A percentile compares a stretch with the other conserved stretches of the same genome.
Evolutionary conservation across 2,329 filamentous ascomycete species (phyloP).

Genomic region (Epichloe elymi): DNA sequence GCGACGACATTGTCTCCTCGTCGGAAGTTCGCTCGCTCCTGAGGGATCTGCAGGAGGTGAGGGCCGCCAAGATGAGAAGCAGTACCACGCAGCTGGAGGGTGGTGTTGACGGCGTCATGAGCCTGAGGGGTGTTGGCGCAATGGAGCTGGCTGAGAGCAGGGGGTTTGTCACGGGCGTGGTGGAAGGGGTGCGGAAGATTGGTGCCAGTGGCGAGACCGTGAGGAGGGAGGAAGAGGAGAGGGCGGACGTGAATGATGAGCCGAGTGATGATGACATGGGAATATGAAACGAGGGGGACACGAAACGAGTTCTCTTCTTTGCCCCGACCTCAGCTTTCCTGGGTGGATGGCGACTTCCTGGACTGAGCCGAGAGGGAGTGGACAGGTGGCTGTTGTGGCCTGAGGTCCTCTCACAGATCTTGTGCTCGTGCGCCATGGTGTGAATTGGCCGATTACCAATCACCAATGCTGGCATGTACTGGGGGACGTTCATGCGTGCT

Average conservation of each 20-base stretch:
- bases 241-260: constrained; percentile 49
- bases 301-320: not conserved
- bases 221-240: constrained; percentile 64
- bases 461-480: too few relatives aligned
- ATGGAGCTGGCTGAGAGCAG: constrained; percentile 87
- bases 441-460: too few relatives aligned
- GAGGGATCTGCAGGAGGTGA: constrained; percentile 72
- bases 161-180: constrained; percentile 67
- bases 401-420: too few relatives aligned
- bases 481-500: too few relatives aligned
- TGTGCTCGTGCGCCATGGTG: too few relatives aligned
- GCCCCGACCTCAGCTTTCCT: too few relatives aligned
- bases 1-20: constrained; percentile 65
- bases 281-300: constrained; percentile 9
- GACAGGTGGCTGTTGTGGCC: too few relatives aligned
- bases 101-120: constrained; percentile 58
- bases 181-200: constrained; percentile 77
- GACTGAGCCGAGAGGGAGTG: too few relatives aligned
- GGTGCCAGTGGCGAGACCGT: constrained; percentile 68
- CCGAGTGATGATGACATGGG: constrained; percentile 41
- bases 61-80: constrained; percentile 76
- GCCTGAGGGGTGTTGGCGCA: constrained; percentile 63
- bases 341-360: too few relatives aligned
- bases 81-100: constrained; percentile 60
- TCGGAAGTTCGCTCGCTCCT: constrained; percentile 64